phyloP scores from a whole-genome alignment of 1,139 yeast species.

The Lodderomyces pseudojiufengensis region DNA sequence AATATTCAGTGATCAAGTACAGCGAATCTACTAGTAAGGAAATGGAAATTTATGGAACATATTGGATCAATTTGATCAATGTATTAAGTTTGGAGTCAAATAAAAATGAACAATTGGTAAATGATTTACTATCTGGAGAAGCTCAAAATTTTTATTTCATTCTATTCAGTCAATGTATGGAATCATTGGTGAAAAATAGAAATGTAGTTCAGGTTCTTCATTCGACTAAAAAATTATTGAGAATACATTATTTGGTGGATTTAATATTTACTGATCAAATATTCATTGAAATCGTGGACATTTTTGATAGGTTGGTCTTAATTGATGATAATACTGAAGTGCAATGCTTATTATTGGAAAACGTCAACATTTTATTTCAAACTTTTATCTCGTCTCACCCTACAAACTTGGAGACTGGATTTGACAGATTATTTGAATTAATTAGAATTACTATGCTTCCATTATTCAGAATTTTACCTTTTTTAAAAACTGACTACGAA shows the following conservation, averaged over 20 bases:
- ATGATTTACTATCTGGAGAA: slow-evolving; percentile 48
- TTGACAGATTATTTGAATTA: slow-evolving; percentile 79
- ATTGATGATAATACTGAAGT: slow-evolving; percentile 54
- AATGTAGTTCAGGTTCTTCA: slow-evolving; percentile 43
- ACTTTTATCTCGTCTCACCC: slow-evolving; percentile 23
- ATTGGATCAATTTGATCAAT: slow-evolving; percentile 78
- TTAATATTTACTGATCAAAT: slow-evolving; percentile 65
- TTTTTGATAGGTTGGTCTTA: slow-evolving; percentile 68
- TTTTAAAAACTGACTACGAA: slow-evolving; percentile 48
- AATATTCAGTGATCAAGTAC: slow-evolving; percentile 67
- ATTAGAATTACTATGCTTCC: slow-evolving; percentile 70
- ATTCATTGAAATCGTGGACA: slow-evolving; percentile 71
- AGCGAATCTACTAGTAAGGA: slow-evolving; percentile 48
- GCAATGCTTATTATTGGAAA: slow-evolving; percentile 52
- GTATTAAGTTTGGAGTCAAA: slow-evolving; percentile 70
- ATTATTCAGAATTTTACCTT: slow-evolving; percentile 57
- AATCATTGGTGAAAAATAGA: slow-evolving; percentile 54
- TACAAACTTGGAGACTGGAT: slow-evolving; percentile 48
- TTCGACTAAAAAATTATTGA: slow-evolving; percentile 57
- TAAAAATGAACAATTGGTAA: slow-evolving; percentile 42
- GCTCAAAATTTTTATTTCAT: slow-evolving; percentile 75
- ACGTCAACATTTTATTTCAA: slow-evolving; percentile 48
- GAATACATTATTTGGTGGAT: slow-evolving; percentile 54
- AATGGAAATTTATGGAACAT: slow-evolving; percentile 53
- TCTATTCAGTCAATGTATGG: slow-evolving; percentile 80